Conservation (phyloP, 192 early-diverging fungal species). For the Lunasporangiospora selenospora region DNA sequence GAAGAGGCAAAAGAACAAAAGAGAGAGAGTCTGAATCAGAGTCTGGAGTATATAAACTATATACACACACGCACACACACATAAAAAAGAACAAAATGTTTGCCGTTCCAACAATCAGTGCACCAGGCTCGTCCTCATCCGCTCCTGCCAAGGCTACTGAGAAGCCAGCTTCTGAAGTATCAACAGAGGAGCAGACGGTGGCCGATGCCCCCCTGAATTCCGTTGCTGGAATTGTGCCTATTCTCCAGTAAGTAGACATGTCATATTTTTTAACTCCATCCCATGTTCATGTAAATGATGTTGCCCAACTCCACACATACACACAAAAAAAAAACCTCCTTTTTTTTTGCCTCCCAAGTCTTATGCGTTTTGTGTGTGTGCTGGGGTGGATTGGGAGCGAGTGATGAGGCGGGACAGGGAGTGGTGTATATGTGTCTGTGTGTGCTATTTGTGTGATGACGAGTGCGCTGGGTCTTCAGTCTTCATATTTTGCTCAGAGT, state of each 20-base stretch:
- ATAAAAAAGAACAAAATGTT: too few relatives aligned
- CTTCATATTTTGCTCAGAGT: not conserved
- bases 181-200: conserved; percentile 38
- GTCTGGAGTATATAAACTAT: too few relatives aligned
- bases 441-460: too few relatives aligned
- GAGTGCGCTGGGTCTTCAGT: too few relatives aligned
- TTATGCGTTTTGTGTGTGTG: not conserved
- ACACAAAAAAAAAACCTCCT: too few relatives aligned
- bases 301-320: too few relatives aligned
- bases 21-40: too few relatives aligned
- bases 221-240: conserved; percentile 67
- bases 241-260: conserved; percentile 62
- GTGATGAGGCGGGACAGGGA: not conserved
- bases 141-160: conserved; percentile 16
- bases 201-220: conserved; percentile 37
- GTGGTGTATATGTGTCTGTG: not conserved
- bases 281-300: not conserved
- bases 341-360: not conserved
- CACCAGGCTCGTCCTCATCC: conserved; percentile 29
- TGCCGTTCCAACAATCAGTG: conserved; percentile 35
- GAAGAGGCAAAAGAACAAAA: too few relatives aligned
- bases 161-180: conserved; percentile 24
- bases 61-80: too few relatives aligned
- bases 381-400: conserved; percentile 5
- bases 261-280: conserved; percentile 1